phyloP scores from a whole-genome alignment of 192 early-diverging fungal genomes.

The Obelidium mucronatum region DNA sequence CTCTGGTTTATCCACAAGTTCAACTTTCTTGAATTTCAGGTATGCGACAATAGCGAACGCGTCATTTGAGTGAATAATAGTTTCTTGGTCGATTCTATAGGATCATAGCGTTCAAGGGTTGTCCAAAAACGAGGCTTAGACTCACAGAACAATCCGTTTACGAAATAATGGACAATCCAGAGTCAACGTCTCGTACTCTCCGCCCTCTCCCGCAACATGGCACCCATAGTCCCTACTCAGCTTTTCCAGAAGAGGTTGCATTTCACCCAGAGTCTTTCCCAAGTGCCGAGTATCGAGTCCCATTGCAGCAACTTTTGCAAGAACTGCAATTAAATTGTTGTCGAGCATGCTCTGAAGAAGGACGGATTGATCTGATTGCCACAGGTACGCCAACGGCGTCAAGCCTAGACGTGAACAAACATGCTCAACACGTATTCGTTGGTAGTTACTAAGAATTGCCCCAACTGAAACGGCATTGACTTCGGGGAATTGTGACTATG shows the following conservation, averaged over 20 bases:
- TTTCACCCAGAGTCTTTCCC: slow-evolving; percentile 78
- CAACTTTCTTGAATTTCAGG: slow-evolving; percentile 71
- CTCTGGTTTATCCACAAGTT: slow-evolving; percentile 69
- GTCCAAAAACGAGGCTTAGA: background rate
- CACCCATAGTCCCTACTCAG: slow-evolving; percentile 79
- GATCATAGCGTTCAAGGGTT: background rate
- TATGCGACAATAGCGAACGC: slow-evolving; percentile 85
- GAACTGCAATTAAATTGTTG: slow-evolving; percentile 76
- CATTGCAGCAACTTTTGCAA: slow-evolving; percentile 94
- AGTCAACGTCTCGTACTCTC: slow-evolving; percentile 95
- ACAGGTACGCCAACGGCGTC: slow-evolving; percentile 84
- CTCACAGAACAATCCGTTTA: slow-evolving; percentile 82
- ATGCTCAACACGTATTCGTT: slow-evolving; percentile 95
- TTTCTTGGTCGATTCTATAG: slow-evolving; percentile 73
- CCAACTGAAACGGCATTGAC: slow-evolving; percentile 89
- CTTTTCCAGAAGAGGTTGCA: slow-evolving; percentile 75
- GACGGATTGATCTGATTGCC: slow-evolving; percentile 86
- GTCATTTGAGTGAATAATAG: slow-evolving; percentile 82
- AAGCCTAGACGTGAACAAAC: slow-evolving; percentile 90
- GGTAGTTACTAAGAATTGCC: slow-evolving; percentile 97
- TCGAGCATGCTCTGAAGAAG: slow-evolving; percentile 88
- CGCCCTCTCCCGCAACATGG: slow-evolving; percentile 96
- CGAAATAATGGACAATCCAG: slow-evolving; percentile 93
- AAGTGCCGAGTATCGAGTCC: slow-evolving; percentile 62
- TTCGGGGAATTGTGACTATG: slow-evolving; percentile 71